Base-by-base conservation (phyloP, 345 rosid species). In the Eucalyptus decipiens region DNA sequence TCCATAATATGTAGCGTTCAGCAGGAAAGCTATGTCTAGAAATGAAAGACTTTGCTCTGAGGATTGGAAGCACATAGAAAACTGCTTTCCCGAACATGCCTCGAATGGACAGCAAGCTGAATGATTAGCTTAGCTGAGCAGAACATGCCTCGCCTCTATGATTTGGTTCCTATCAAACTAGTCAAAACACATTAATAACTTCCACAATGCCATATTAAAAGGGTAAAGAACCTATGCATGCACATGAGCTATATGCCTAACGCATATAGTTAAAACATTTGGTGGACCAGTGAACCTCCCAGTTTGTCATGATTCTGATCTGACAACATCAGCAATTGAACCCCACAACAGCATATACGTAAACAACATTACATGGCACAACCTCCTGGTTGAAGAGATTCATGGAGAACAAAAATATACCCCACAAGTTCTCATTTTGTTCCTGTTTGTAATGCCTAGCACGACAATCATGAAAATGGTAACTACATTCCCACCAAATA, bases 401-500 rank as follows among this genome's bases (percentile, higher is more conserved):
- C 51, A 43, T 43, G 50, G 26, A 45, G 23, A 40, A 28, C 90
- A 60, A 83, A 85, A 89, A 80, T 89, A 88, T 86, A 96, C 98
- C 94, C 94, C 89, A 90, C 14, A 91, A 90, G 87, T 91, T 88
- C 90, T 67, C 32, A 52, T 37, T 48, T 86, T 86, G 85, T 85
- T 93, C 86, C 91, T 51, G 1, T 51, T 49, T 49, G 17, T 5
- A 49, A 49, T 14, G 51, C 95, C 94, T 86, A 96, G 89, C 24
- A 93, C 40, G 45, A 56, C 88, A 91, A 95, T 89, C 90, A 94
- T 30, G 87, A 94, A 43, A 88, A 97, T 19, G 34, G 96, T 94
- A 76, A 91, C 90, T 58, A 90, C 89, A 92, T 95, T 95, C 85
- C 90, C 91, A 88, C 95, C 95, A 90, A 97, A 93, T 47, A 93